phyloP scores from a whole-genome alignment of 495 filamentous ascomycete species.

The Tuber brumale region DNA sequence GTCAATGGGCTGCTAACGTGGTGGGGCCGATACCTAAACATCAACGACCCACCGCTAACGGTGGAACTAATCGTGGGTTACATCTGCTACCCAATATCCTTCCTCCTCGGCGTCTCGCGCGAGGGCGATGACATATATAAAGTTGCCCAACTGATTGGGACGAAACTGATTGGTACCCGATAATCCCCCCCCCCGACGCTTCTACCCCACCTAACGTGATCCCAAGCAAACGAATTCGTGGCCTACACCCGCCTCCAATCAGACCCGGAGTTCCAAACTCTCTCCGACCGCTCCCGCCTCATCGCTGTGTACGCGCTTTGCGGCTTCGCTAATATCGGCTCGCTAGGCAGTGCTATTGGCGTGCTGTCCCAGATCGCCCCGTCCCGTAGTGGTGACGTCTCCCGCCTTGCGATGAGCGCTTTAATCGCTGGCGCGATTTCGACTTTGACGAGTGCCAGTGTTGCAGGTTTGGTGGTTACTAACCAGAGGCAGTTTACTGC shows the following conservation, averaged over 20 bases:
- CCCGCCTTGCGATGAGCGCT: conserved; percentile 66
- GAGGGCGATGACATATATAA: conserved; percentile 58
- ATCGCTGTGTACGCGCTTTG: conserved; percentile 68
- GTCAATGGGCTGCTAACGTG: conserved; percentile 73
- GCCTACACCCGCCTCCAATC: conserved; percentile 33
- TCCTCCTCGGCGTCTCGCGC: conserved; percentile 76
- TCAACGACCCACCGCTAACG: conserved; percentile 61
- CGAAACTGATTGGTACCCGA: conserved; percentile 63
- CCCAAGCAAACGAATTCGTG: conserved; percentile 49
- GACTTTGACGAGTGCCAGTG: conserved; percentile 71
- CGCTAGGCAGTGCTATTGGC: conserved; percentile 45
- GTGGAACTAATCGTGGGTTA: conserved; percentile 75
- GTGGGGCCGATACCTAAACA: conserved; percentile 81
- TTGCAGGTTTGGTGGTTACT: conserved; percentile 69
- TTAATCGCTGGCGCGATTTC: conserved; percentile 70
- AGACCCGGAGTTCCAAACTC: conserved; percentile 43
- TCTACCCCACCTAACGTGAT: conserved; percentile 8
- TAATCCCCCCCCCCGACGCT: neutral
- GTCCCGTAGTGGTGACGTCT: conserved; percentile 63
- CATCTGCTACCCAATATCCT: conserved; percentile 74
- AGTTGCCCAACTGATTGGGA: conserved; percentile 72
- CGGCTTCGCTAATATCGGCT: conserved; percentile 42
- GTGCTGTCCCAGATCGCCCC: conserved; percentile 77
- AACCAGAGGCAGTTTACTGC: conserved; percentile 43
- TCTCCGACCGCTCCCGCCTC: conserved; percentile 63